These are phyloP conservation scores for Ramularia collo-cygni DNA, from an alignment of 2,329 filamentous ascomycete genomes.

Conservation along the genomic window DNA sequence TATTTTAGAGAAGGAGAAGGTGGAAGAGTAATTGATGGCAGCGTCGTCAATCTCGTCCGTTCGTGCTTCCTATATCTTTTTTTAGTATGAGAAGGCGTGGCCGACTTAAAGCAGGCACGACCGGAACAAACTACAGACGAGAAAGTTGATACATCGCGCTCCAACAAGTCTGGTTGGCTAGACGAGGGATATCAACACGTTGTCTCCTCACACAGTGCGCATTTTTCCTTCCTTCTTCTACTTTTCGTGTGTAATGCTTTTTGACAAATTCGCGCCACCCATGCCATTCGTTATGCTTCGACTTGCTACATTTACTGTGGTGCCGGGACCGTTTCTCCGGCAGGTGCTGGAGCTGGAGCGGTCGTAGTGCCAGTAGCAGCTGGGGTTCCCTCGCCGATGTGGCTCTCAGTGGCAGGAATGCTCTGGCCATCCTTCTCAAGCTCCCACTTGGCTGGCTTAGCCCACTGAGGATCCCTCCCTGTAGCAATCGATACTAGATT, in stretches of 20 bases:
- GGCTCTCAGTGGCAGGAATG: conserved; percentile 29
- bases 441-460: conserved; percentile 49
- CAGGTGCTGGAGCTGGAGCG: conserved; percentile 17
- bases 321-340: conserved; percentile 19
- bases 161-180: too few species aligned
- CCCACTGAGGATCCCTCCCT: conserved; percentile 61
- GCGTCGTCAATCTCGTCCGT: conserved; percentile 2
- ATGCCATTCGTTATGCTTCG: conserved; percentile 6
- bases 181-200: not conserved
- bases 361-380: conserved; percentile 13
- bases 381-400: conserved; percentile 25
- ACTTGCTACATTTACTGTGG: conserved; percentile 19
- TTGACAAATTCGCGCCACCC: conserved; percentile 4
- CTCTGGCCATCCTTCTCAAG: conserved; percentile 33
- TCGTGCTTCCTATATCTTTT: conserved; percentile 1
- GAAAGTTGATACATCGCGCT: too few species aligned
- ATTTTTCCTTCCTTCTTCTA: conserved; percentile 3
- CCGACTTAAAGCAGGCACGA: too few species aligned
- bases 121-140: too few species aligned
- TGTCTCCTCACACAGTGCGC: not conserved
- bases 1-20: conserved; percentile 6
- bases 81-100: too few species aligned
- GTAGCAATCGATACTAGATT: not conserved
- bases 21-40: conserved; percentile 4
- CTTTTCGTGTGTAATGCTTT: conserved; percentile 5